Conservation (phyloP, 306 rosid species). For the Amphicarpaea edgeworthii region DNA sequence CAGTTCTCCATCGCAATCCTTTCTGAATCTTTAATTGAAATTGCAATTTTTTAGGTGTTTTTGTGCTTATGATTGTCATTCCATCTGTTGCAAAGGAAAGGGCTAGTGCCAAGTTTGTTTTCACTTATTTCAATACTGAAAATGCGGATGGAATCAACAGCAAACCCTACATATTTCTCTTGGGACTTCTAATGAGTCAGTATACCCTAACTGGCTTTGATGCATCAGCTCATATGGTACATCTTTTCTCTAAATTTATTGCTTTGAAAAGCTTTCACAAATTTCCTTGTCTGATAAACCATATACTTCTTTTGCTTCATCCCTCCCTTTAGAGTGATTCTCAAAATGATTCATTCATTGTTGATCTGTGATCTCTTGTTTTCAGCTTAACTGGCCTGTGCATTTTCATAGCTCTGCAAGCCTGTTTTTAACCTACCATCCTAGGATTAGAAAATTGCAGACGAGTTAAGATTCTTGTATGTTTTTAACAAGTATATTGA, state of each 20-base stretch:
- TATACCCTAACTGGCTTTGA: slow-evolving; percentile 92
- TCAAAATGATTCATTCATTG: background rate
- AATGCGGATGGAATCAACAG: slow-evolving; percentile 76
- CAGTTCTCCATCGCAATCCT: slow-evolving; percentile 13
- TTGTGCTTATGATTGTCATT: slow-evolving; percentile 82
- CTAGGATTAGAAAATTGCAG: no score
- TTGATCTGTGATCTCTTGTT: slow-evolving; percentile 25
- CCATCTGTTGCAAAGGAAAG: slow-evolving; percentile 84
- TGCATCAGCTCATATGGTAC: slow-evolving; percentile 98
- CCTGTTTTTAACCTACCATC: no score
- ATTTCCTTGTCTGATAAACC: slow-evolving; percentile 33
- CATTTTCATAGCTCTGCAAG: background rate
- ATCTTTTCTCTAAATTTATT: slow-evolving; percentile 36
- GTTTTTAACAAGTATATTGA: no score
- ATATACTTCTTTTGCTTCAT: background rate
- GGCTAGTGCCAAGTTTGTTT: slow-evolving; percentile 87
- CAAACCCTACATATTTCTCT: slow-evolving; percentile 77
- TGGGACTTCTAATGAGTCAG: slow-evolving; percentile 97
- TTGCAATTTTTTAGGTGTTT: slow-evolving; percentile 68
- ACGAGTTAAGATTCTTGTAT: no score
- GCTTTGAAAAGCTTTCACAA: slow-evolving; percentile 33
- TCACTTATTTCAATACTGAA: slow-evolving; percentile 93
- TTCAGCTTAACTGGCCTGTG: slow-evolving; percentile 15
- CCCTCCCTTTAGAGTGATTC: background rate
- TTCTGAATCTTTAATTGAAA: slow-evolving; percentile 41